Evolutionary conservation across 2,329 filamentous ascomycete genomes (phyloP), one percentile per base, ranked within the genome.

Genomic region (Lecanicillium sp.): DNA sequence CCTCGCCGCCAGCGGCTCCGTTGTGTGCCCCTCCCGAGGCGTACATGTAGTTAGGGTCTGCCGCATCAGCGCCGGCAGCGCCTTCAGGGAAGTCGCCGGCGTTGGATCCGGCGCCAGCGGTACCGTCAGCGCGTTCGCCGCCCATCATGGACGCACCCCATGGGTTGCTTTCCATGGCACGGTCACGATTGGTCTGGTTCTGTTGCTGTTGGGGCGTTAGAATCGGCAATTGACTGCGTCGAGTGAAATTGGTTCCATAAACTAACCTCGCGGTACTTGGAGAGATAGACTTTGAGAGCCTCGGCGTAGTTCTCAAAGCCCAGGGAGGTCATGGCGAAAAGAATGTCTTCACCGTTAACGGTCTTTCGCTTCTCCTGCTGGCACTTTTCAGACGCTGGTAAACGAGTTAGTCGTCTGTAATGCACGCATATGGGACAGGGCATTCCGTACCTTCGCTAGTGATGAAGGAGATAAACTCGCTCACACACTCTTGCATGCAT

Each of bases 381-480:
- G 58, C 92, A 98, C 65, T 98, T 98, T 65, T 98, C 92, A 46
- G 92, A 97, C 19, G 92, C 92, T 97, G 58, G 60, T 33, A 17
- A 3, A 17, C 19, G 17, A 14, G 4, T 14, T 28, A 14, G 22
- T 10, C 12, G 32, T 33, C 18, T 25, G 22, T 11, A 25, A 25
- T 34, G 27, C 13, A 29, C 33, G 30, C 35, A 39, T 41, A 27
- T 32, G 29, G 31, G 29, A 14, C 18, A 33, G 13, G 37, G 37
- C 13, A 25, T 37, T 36, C 69, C 84, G 58, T 63, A 95, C 92
- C 92, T 75, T 98, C 92, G 62, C 90, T 97, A 27, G 92, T 98
- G 59, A 98, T 97, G 72, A 98, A 98, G 6, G 87, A 95, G 70
- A 98, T 98, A 65, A 98, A 98, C 68, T 98, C 92, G 79, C 89